Evolutionary conservation across 225 moss, liverwort and hornwort species (phyloP), one percentile per base, ranked within the genome.

Genomic region (Marchantia polymorpha): DNA sequence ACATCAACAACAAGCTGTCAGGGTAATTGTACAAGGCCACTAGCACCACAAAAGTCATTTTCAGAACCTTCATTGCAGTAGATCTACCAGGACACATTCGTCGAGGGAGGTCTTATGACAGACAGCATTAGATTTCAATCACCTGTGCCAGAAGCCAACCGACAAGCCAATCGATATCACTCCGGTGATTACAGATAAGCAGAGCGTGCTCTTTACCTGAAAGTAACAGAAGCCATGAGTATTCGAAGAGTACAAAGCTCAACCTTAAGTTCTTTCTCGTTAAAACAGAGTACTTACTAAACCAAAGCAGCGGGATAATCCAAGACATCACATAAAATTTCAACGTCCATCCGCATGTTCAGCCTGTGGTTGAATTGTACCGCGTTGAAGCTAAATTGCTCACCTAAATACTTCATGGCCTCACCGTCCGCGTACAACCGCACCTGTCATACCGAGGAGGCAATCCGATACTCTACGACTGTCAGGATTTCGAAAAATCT

Each of bases 111-210:
- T 55, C 53, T 23, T 22, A 52, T 52, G 26, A 16, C 17, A 39
- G 54, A 9, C 52, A 26, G 58, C 67, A 7, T 53, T 16, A 0
- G 58, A 17, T 7, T 46, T 46, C 15, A n/a, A 15, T 65, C 52
- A 99, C 99, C 93, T 99, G 90, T 27, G 99, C 90, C 70, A 91
- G 60, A 78, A 85, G 82, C 95, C 95, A 99, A 63, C 99, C 99
- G 47, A 99, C 95, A 71, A 99, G 94, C 99, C 99, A 99, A 78
- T 99, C 99, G 64, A 99, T 90, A 54, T 99, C 99, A 85, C 99
- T 95, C 65, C 90, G 90, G 82, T 99, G 99, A 66, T 99, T 99
- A 67, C 87, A 90, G 51, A 99, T 91, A 46, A 92, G 79, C 71
- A 99, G 81, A 12, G 95, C 99, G 83, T 99, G 95, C 82, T 99